Evolutionary conservation across 2,329 filamentous ascomycete genomes (phyloP), one percentile per base, ranked within the genome.

Genomic region (Phyllachora maydis): DNA sequence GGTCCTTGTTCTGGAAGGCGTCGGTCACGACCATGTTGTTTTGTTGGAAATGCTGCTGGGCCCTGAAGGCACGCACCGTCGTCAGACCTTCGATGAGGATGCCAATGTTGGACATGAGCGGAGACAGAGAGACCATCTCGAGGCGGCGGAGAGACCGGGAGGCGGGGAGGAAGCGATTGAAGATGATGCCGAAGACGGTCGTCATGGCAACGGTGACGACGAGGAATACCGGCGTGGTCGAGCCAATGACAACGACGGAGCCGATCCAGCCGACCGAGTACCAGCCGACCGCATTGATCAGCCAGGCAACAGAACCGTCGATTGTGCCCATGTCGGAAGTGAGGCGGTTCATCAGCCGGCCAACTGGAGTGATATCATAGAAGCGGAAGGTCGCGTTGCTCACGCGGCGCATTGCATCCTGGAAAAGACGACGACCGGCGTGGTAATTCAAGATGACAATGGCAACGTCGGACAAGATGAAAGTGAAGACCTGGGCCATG

Each of bases 1-100:
- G 83, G 37, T 93, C 83, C 62, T 91, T 88, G 41, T 81, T 81
- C 43, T 92, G 83, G 40, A 92, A 92, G 11, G 70, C 69, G 39
- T 92, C 82, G 0, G 82, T 81, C 1, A 82, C 81, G 3, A 60
- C 53, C 16, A 93, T 72, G 24, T 90, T 78, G 23, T 71, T 64
- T 30, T 70, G 63, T 39, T 90, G 79, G 38, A 92, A 92, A 24
- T 75, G 69, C 4, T 61, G 52, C 35, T 91, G 73, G 1, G 74
- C 79, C 23, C 63, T 67, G 41, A 90, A 85, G 0, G 83, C 81
- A 20, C 79, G 67, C 12, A 93, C 81, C 0, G 83, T 92, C 0
- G 77, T 81, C 6, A 93, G 51, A 0, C 83, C 83, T 29, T 90
- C 76, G 3, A 90, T 58, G 19, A 92, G 61, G 13, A 82, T 78